phyloP scores from a whole-genome alignment of 2,329 filamentous ascomycete species.

The Hypomyces perniciosus region DNA sequence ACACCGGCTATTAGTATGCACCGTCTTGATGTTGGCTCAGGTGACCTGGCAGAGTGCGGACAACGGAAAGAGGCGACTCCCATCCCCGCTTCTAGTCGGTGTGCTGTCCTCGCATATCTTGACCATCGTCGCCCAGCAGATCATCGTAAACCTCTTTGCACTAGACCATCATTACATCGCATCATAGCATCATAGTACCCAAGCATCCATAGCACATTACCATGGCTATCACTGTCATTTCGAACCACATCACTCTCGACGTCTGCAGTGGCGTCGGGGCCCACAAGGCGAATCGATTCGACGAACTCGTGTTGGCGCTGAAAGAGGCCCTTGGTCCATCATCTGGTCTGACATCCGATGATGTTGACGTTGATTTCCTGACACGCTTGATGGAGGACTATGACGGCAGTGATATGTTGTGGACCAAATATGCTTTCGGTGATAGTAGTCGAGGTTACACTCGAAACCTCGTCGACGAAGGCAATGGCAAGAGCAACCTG shows the following conservation, averaged over 20 bases:
- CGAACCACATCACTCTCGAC: conserved; percentile 19
- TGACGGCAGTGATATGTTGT: conserved; percentile 60
- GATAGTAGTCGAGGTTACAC: conserved; percentile 70
- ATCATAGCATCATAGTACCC: conserved; percentile 4
- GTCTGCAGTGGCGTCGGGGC: conserved; percentile 19
- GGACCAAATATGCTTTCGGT: conserved; percentile 69
- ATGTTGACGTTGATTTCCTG: conserved; percentile 70
- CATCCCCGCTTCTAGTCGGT: conserved; percentile 23
- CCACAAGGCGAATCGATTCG: conserved; percentile 44
- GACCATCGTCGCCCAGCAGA: conserved; percentile 1
- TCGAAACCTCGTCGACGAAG: conserved; percentile 81
- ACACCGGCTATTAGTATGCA: conserved; percentile 8
- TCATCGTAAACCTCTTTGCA: conserved; percentile 1
- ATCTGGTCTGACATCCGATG: conserved; percentile 74
- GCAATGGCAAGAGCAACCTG: conserved; percentile 73
- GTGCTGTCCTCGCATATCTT: conserved; percentile 18
- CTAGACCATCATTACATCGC: not conserved
- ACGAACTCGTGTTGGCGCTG: conserved; percentile 66
- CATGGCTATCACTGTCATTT: conserved; percentile 32
- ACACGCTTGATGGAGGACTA: conserved; percentile 70
- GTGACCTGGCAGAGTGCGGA: conserved; percentile 14
- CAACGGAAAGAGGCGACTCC: conserved; percentile 14
- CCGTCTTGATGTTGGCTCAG: conserved; percentile 10
- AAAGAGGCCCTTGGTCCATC: conserved; percentile 70
- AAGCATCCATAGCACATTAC: conserved; percentile 13